Evolutionary conservation across 148 eudicot species (phyloP), one percentile per base, ranked within the genome.

Genomic region (Chenopodium quinoa): DNA sequence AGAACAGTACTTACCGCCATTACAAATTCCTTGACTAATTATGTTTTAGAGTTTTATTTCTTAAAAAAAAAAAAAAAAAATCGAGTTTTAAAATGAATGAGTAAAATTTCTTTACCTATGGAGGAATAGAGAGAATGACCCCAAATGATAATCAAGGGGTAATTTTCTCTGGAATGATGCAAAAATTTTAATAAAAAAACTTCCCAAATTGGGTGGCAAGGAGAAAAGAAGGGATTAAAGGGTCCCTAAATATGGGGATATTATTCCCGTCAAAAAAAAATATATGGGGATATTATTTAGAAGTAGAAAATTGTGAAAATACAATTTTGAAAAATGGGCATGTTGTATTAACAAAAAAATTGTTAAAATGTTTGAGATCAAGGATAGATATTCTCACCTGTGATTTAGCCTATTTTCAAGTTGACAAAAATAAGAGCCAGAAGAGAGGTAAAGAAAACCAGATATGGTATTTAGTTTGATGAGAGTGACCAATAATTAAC

Each of bases 1-100:
- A 81, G 65, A 65, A 25, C 69, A 66, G 25, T 83, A 76, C 82
- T 80, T 56, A 77, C 72, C 29, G 81, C 88, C 85, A 84, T 84
- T 70, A 20, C 25, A 12, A 50, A 9, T 67, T 67, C 67, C 67
- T 69, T 17, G 29, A 10, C 8, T 27, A 16, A 14, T 69, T 68
- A 65, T 52, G 60, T 50, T 29, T 27, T n/a, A 63, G 47, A n/a
- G 31, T 73, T 40, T 72, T 6, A 20, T 37, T 31, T 22, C 47
- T 23, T 2, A 4, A 34, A 34, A 34, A 34, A 40, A 40, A 37
- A 6, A 8, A 37, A 37, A 37, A 37, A 37, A 37, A n/a, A 47
- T 69, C 7, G n/a, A 44, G 48, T 22, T 63, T 80, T 50, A 19
- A 64, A 31, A 64, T 17, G 68, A 22, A 66, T 68, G n/a, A 17